These are phyloP conservation scores for Penicillium hesseltinei DNA, from an alignment of 2,329 filamentous ascomycete species.

Conservation along the genomic window DNA sequence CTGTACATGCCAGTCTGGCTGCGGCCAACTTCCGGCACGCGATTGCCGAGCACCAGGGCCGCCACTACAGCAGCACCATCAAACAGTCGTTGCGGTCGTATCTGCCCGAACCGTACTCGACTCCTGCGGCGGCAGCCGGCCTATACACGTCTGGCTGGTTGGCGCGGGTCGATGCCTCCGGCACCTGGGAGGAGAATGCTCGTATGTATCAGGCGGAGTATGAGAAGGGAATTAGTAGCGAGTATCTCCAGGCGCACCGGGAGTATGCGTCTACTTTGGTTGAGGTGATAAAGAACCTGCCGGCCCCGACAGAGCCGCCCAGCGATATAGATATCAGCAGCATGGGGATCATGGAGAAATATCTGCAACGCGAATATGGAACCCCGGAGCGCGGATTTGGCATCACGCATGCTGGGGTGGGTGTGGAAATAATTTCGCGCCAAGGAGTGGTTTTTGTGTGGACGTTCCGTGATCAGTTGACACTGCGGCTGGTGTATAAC, in stretches of 20 bases:
- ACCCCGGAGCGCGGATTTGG: conserved; percentile 18
- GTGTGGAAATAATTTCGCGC: conserved; percentile 33
- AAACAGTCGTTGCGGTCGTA: conserved; percentile 29
- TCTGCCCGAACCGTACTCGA: conserved; percentile 28
- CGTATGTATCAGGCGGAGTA: conserved; percentile 24
- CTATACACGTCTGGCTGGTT: conserved; percentile 17
- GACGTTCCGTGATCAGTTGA: conserved; percentile 35
- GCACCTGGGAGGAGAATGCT: conserved; percentile 15
- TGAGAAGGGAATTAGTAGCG: conserved; percentile 15
- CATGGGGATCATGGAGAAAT: conserved; percentile 15
- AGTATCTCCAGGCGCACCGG: conserved; percentile 27
- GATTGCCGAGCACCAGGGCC: conserved; percentile 12
- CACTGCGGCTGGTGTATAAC: conserved; percentile 34
- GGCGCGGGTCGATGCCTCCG: conserved; percentile 8
- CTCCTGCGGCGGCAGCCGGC: conserved; percentile 20
- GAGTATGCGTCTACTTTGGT: conserved; percentile 28
- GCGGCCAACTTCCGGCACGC: conserved; percentile 29
- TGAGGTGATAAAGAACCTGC: conserved; percentile 20
- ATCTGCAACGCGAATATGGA: conserved; percentile 25
- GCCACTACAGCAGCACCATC: conserved; percentile 33
- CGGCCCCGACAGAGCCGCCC: conserved; percentile 22
- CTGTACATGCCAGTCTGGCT: conserved; percentile 32
- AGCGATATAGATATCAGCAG: conserved; percentile 31
- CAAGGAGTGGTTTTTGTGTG: conserved; percentile 31
- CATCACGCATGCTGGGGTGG: conserved; percentile 28